A percentile compares a stretch with the other conserved stretches of the same genome.
phyloP scores from a whole-genome alignment of 2,329 filamentous ascomycete genomes.

The Pseudogymnoascus sp. region DNA sequence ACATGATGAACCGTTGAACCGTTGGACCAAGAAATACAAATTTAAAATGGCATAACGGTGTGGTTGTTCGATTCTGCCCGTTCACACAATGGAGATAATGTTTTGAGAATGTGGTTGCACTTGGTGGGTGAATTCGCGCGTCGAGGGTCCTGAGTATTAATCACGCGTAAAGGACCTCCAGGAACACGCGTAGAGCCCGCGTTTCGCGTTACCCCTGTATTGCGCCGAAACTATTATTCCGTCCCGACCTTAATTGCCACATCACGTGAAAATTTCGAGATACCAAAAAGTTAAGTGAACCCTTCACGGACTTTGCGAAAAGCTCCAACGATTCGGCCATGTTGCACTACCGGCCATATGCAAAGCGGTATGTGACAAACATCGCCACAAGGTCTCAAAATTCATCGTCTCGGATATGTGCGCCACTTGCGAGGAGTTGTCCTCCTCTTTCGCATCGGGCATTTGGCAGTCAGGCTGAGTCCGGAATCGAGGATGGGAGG shows the following conservation, averaged over 20 bases:
- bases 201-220: constrained; percentile 5
- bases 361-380: not conserved
- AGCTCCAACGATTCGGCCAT: constrained; percentile 6
- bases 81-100: not conserved
- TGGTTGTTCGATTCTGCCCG: not conserved
- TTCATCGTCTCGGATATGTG: not conserved
- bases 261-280: constrained; percentile 3
- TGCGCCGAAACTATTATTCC: not conserved
- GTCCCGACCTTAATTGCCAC: not conserved
- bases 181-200: not conserved
- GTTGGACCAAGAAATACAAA: not conserved
- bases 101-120: not conserved
- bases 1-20: constrained; percentile 19
- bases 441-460: not conserved
- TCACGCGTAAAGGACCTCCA: not conserved
- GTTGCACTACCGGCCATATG: constrained; percentile 3
- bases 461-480: not conserved
- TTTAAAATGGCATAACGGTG: not conserved
- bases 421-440: not conserved
- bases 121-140: constrained; percentile 4
- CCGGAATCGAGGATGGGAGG: not conserved
- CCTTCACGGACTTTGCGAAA: constrained; percentile 2
- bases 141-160: not conserved
- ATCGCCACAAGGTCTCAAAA: not conserved
- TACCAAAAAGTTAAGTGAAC: constrained; percentile 2